Evolutionary conservation across 148 eudicot genomes (phyloP).

Genomic region (Fagopyrum homotropicum): DNA sequence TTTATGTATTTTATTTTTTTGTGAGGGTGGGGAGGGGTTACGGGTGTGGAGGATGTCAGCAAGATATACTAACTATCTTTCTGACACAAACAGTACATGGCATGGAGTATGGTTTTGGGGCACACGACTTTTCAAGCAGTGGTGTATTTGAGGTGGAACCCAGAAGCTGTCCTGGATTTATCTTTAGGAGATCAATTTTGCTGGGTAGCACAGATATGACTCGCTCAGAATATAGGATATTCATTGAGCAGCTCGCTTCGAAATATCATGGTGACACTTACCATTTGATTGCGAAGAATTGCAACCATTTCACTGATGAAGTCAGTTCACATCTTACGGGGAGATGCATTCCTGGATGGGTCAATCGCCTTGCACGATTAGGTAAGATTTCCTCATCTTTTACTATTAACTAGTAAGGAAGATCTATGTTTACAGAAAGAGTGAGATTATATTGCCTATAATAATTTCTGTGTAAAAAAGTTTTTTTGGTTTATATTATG

Average conservation of each 20-base stretch:
- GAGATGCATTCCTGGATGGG: conserved; percentile 89
- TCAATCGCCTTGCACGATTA: conserved; percentile 76
- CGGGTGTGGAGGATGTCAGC: not conserved
- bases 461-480: not conserved
- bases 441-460: not conserved
- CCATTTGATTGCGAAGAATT: conserved; percentile 88
- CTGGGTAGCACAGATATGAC: conserved; percentile 85
- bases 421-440: not conserved
- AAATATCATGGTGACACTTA: conserved; percentile 80
- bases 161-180: conserved; percentile 82
- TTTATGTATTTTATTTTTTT: not conserved
- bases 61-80: conserved; percentile 12
- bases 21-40: not conserved
- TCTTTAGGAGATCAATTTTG: conserved; percentile 63
- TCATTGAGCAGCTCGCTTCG: conserved; percentile 70
- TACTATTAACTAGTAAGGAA: not conserved
- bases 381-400: conserved; percentile 33
- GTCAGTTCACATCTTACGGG: conserved; percentile 67
- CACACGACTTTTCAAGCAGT: conserved; percentile 71
- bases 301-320: conserved; percentile 94
- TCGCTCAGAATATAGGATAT: conserved; percentile 58
- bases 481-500: not conserved
- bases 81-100: conserved; percentile 54
- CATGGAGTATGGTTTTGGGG: conserved; percentile 81
- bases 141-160: conserved; percentile 98